phyloP scores from a whole-genome alignment of 2,329 filamentous ascomycete genomes.

The Ceratocystis lukuohia region DNA sequence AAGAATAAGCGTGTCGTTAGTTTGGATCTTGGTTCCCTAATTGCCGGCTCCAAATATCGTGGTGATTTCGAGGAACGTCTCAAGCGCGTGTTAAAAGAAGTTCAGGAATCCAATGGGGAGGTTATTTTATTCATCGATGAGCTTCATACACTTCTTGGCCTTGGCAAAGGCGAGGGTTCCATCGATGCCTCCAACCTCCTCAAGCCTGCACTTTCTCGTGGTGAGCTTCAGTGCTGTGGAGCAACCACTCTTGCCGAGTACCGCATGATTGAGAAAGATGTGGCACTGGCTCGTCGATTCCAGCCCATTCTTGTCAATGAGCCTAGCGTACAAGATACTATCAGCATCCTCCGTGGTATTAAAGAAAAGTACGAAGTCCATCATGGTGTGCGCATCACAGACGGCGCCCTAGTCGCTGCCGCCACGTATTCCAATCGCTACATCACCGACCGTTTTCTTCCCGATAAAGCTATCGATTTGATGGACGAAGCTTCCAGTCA shows the following conservation, averaged over 20 bases:
- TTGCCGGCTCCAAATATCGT: slow-evolving; percentile 88
- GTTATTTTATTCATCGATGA: slow-evolving; percentile 95
- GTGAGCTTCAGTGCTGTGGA: slow-evolving; percentile 88
- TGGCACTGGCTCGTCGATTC: slow-evolving; percentile 80
- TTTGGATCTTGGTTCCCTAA: slow-evolving; percentile 79
- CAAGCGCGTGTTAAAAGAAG: slow-evolving; percentile 82
- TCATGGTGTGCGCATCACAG: slow-evolving; percentile 88
- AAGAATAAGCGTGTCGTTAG: slow-evolving; percentile 86
- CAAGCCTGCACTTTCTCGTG: slow-evolving; percentile 84
- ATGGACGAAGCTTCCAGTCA: slow-evolving; percentile 93
- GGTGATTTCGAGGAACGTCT: slow-evolving; percentile 93
- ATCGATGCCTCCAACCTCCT: slow-evolving; percentile 92
- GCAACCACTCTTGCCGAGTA: slow-evolving; percentile 92
- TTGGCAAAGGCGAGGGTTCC: slow-evolving; percentile 90
- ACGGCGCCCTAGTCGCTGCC: slow-evolving; percentile 80
- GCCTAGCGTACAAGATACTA: slow-evolving; percentile 79
- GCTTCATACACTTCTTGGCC: slow-evolving; percentile 75
- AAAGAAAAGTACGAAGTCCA: slow-evolving; percentile 97
- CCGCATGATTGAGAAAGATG: slow-evolving; percentile 87
- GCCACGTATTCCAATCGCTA: slow-evolving; percentile 90
- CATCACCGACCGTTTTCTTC: slow-evolving; percentile 88
- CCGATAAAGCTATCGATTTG: slow-evolving; percentile 92
- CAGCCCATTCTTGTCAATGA: slow-evolving; percentile 92
- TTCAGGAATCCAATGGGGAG: slow-evolving; percentile 73
- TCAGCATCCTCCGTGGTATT: slow-evolving; percentile 89